Base-by-base conservation (phyloP, 2,329 filamentous ascomycete genomes). In the Trichoderma guizhouense region DNA sequence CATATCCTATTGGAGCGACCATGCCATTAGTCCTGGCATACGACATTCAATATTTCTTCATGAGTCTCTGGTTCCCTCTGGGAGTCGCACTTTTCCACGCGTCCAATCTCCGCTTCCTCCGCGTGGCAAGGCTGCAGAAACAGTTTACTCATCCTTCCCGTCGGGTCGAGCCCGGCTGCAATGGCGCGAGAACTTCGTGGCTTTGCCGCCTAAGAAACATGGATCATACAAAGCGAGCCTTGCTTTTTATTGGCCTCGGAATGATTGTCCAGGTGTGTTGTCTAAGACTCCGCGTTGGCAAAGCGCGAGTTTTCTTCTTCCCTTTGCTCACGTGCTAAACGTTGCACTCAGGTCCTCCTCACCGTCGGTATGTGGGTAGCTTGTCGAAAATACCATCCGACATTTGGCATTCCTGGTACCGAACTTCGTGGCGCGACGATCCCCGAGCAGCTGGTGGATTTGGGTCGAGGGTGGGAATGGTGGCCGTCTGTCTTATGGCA, bases 1-100 rank as follows among this genome's bases (percentile, higher is more conserved):
- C 81, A 24, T 82, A 84, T n/a, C 79, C 82, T 12, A 78, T 85
- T 30, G 83, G 83, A 8, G 62, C 80, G 11, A 79, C 83, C 4
- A 80, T 86, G 69, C 85, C 80, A 0, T 69, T 80, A 1, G 75
- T 82, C 1, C 66, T 78, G 15, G 81, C 86, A 1, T 88, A 87
- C 72, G 81, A 84, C 36, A 78, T 84, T 4, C 86, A 88, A 75
- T 90, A 86, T 76, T 90, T 87, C 83, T 82, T 87, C 77, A 90
- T 90, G 88, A 87, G 85, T 51, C 84, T 86, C 65, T 87, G 86
- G 78, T 82, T 90, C 3, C 88, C 88, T 1, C 80, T 87, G 18
- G 88, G 88, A 2, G 85, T 90, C 53, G 87, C 87, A 3, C 77
- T 89, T 5, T 90, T 89, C 77, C 87, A 89, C 73, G 87, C 86